Base-by-base conservation (phyloP, 2,329 filamentous ascomycete species). In the Pyrenophora tritici-repentis region DNA sequence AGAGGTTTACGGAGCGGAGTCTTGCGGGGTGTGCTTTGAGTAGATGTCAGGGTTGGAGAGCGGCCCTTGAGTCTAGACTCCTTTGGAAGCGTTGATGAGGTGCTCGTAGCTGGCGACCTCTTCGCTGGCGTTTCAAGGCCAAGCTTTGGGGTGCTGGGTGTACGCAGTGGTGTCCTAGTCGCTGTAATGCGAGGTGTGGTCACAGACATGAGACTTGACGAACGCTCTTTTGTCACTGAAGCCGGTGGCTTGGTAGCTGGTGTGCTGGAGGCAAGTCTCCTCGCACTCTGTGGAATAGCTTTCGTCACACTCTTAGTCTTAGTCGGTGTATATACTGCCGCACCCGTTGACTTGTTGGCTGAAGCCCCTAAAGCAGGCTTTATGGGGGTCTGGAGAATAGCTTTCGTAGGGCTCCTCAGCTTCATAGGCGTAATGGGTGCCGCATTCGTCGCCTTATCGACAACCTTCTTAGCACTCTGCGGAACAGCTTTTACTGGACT, bases 1-100 rank as follows among this genome's bases (percentile, higher is more conserved):
- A 36, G 37, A 24, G 43, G 38, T 16, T 54, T 55, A 1, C 10
- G 41, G 29, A 37, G 35, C 16, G 42, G n/a, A 20, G 29, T 17
- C 16, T 41, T 42, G 13, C 31, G 18, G 1, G 29, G 17, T 6
- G 26, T 43, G 13, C 34, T 9, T 2, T 35, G 39, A 6, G 38
- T 10, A 2, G 32, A 9, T 40, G 41, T 33, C 18, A 42, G 14
- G 42, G 24, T 18, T 18, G 42, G 37, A 17, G 37, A 6, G 22
- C 22, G 3, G 6, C 22, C 22, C 8, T 7, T 24, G 6, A 24
- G 22, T 24, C 22, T 24, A 29, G 26, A 13, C 26, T 12, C 26
- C 10, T 29, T 29, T 12, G 10, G 26, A 29, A 5, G 26, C 9
- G 10, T 12, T 9, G 26, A 29, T 29, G 10, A 12, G 9, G 9